These are phyloP conservation scores for bread wheat (Triticum aestivum) DNA, from an alignment of 176 grass and related monocot genomes.

Conservation along the genomic window IWGSC_CS_RefSeq_v2.1 NC_057796.1:65609205-65609704, in stretches of 20 bases:
- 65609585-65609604: conserved; percentile 52
- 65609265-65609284: neutral
- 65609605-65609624: conserved; percentile 38
- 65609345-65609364: neutral
- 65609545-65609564: conserved; percentile 3
- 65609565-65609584: conserved; percentile 38
- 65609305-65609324: no score
- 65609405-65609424: conserved; percentile 36
- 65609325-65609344: neutral
- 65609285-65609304: neutral
- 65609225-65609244: no score
- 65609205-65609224: no score
- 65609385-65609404: conserved; percentile 25
- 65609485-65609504: conserved; percentile 29
- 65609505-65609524: conserved; percentile 7
- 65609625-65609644: neutral
- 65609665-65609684: conserved; percentile 22
- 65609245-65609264: neutral
- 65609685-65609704: neutral
- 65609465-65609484: conserved; percentile 28
- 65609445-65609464: conserved; percentile 19
- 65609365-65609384: neutral
- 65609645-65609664: neutral
- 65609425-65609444: conserved; percentile 18
- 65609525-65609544: conserved; percentile 45